Evolutionary conservation across 768 basidiomycete genomes (phyloP), one percentile per base, ranked within the genome.

Genomic region (Lactarius hengduanensis): DNA sequence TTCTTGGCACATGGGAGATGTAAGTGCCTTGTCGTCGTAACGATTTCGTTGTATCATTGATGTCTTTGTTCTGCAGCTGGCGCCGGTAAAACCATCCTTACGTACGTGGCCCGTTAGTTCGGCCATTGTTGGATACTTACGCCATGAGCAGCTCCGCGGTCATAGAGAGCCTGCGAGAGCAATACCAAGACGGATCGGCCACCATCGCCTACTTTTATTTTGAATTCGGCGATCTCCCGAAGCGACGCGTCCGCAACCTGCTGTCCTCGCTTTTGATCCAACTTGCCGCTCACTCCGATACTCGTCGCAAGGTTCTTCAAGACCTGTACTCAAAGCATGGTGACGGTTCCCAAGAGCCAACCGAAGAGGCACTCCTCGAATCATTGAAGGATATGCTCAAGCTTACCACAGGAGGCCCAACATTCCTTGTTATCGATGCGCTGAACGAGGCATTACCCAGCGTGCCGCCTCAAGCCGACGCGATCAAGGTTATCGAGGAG

Each of bases 141-240:
- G 15, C 38, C 22, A 20, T 45, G 57, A 36, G 10, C 45, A 68
- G 67, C 36, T 66, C 64, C 5, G 58, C 59, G 30, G 18, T 68
- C 30, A 32, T 68, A 59, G 50, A 68, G 38, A 22, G 50, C 32
- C 47, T 68, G 34, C 60, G 58, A 26, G 50, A 55, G 30, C 30
- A 62, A 18, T 43, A 22, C 1, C 7, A 36, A 13, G 22, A 67
- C 15, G 53, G 41, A 18, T 65, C 64, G 18, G 28, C 16, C 15
- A 58, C 67, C 15, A 16, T 73, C 0, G 71, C 73, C 0, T 74
- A 70, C 61, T 74, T 62, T 74, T 32, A 72, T 53, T 70, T 74
- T 32, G 71, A 73, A 22, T 70, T 69, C 59, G 64, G 67, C 20
- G 70, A 71, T n/a, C 53, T 60, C 9, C 61, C 61, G 13, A 70